Conservation (phyloP, 1,284 basidiomycete genomes). For the Austroboletus niveus region DNA sequence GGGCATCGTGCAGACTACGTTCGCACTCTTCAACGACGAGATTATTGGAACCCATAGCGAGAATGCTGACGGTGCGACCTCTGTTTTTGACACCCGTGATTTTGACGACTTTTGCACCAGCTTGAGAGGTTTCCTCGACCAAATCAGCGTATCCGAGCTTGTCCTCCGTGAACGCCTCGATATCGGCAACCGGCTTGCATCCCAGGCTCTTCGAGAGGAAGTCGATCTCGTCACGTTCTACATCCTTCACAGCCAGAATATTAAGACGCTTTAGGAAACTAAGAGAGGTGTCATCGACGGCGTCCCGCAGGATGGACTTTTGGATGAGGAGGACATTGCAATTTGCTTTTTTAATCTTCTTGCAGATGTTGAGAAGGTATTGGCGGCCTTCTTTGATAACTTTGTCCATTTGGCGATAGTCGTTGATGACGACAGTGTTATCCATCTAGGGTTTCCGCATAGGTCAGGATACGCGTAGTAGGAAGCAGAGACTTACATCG, state of each 20-base stretch:
- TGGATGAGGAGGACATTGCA: slow-evolving; percentile 99
- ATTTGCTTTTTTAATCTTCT: slow-evolving; percentile 99
- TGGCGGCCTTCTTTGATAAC: slow-evolving; percentile 99
- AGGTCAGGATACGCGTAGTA: background rate
- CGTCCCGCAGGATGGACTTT: slow-evolving; percentile 98
- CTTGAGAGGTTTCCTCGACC: slow-evolving; percentile 86
- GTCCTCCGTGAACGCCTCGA: slow-evolving; percentile 98
- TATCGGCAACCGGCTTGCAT: slow-evolving; percentile 96
- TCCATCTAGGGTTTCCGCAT: slow-evolving; percentile 75
- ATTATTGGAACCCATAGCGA: slow-evolving; percentile 93
- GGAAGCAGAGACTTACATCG: slow-evolving; percentile 60
- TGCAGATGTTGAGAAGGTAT: slow-evolving; percentile 97
- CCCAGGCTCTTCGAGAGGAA: slow-evolving; percentile 95
- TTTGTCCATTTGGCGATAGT: slow-evolving; percentile 99
- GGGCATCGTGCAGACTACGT: slow-evolving; percentile 95
- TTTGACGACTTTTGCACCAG: slow-evolving; percentile 90
- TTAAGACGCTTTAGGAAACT: slow-evolving; percentile 98
- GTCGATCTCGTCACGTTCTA: slow-evolving; percentile 98
- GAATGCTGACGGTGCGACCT: slow-evolving; percentile 92
- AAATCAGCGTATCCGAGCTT: slow-evolving; percentile 97
- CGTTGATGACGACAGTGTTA: slow-evolving; percentile 99
- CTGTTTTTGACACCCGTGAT: slow-evolving; percentile 95
- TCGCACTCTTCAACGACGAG: slow-evolving; percentile 97
- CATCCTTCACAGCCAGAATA: slow-evolving; percentile 96
- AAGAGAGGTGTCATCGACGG: slow-evolving; percentile 97